Percentiles rank a stretch among this genome's conserved stretches.
Conservation (phyloP, 164 flowering plant species). For the Platanus orientalis region DNA sequence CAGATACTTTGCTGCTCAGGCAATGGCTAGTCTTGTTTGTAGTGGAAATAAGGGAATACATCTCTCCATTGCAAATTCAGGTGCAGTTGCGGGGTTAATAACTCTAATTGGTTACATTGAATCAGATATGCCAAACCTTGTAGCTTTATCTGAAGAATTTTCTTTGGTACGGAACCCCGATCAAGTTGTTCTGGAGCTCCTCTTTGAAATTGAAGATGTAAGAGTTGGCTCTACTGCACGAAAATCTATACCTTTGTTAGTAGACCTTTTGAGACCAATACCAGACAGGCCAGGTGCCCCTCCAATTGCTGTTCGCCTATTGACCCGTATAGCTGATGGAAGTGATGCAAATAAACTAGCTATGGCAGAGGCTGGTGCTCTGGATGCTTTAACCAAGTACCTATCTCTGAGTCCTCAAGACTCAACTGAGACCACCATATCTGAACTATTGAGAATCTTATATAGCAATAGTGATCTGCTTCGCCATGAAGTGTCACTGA, state of each 20-base stretch:
- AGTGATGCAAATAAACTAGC: conserved; percentile 66
- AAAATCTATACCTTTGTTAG: conserved; percentile 70
- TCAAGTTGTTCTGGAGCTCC: conserved; percentile 59
- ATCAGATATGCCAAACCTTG: conserved; percentile 60
- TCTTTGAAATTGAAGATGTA: conserved; percentile 77
- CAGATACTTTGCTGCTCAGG: conserved; percentile 74
- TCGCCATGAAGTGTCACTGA: conserved; percentile 56
- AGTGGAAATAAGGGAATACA: conserved; percentile 51
- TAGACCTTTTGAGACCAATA: conserved; percentile 81
- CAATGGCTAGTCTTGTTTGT: conserved; percentile 74
- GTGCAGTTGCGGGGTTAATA: conserved; percentile 67
- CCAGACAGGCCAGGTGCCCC: conserved; percentile 90
- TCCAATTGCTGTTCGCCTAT: conserved; percentile 54
- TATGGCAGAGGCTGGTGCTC: conserved; percentile 90
- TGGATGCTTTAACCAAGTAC: conserved; percentile 77
- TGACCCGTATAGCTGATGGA: conserved; percentile 68
- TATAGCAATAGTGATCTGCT: conserved; percentile 62
- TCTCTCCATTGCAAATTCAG: conserved; percentile 72
- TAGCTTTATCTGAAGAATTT: conserved; percentile 72
- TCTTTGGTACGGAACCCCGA: conserved; percentile 58
- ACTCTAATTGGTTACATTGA: conserved; percentile 59
- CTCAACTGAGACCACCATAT: conserved; percentile 56
- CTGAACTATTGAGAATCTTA: conserved; percentile 62
- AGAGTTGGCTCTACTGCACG: conserved; percentile 66
- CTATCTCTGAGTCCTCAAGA: conserved; percentile 84